Conservation (phyloP, 2,329 filamentous ascomycete genomes). For the Plectosphaerella cucumerina region DNA sequence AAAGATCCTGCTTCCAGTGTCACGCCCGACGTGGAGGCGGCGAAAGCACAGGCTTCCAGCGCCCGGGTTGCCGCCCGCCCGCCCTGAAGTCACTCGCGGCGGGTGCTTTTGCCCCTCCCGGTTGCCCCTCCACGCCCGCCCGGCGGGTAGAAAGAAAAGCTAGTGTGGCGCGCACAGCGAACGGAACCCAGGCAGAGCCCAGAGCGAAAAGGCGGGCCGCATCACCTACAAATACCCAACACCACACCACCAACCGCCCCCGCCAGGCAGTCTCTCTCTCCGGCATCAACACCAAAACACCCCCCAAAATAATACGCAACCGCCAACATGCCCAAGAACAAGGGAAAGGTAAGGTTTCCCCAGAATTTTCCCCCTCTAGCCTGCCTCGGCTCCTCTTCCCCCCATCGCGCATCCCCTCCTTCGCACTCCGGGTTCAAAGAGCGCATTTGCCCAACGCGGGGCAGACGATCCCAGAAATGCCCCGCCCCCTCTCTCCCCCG, state of each 20-base stretch:
- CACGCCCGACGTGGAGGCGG: background rate
- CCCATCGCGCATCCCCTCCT: constrained; percentile 5
- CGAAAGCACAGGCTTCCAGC: background rate
- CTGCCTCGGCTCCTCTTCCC: background rate
- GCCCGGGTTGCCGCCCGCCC: background rate
- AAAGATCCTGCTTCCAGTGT: background rate
- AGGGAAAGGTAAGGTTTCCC: constrained; percentile 77
- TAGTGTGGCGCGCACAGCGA: constrained; percentile 5
- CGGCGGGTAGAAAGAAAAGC: too few species aligned
- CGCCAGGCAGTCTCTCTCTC: too few species aligned
- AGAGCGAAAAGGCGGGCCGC: constrained; percentile 11
- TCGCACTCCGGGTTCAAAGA: background rate
- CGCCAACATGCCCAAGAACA: constrained; percentile 90
- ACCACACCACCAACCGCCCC: constrained; percentile 1
- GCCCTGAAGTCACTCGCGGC: too few species aligned
- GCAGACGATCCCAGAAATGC: constrained; percentile 10
- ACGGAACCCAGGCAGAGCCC: background rate
- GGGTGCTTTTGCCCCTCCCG: too few species aligned
- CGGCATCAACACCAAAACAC: background rate
- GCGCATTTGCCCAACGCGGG: background rate
- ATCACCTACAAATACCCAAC: constrained; percentile 6
- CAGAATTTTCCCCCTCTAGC: background rate
- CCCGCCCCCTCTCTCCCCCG: constrained; percentile 10
- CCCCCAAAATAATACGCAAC: constrained; percentile 15
- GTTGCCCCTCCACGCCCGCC: background rate